phyloP scores from a whole-genome alignment of 495 filamentous ascomycete species.

The Lentithecium fluviatile region DNA sequence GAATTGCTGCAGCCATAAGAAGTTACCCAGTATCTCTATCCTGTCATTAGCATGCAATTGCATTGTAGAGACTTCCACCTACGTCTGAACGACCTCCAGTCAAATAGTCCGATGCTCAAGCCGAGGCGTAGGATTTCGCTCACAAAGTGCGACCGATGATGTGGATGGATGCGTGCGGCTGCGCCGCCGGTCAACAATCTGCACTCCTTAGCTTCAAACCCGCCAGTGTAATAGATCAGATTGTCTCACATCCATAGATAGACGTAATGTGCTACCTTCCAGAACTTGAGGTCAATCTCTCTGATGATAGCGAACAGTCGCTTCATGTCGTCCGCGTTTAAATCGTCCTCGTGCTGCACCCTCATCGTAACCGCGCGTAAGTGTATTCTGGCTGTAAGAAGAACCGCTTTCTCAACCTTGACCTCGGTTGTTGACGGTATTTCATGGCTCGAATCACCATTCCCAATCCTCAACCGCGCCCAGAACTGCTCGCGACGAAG shows the following conservation, averaged over 20 bases:
- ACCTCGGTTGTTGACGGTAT: background rate
- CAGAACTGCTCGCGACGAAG: constrained; percentile 7
- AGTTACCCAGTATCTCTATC: constrained; percentile 16
- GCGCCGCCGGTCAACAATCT: constrained; percentile 25
- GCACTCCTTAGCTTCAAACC: background rate
- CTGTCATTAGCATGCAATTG: background rate
- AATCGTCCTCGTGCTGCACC: constrained; percentile 19
- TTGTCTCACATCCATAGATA: constrained; percentile 22
- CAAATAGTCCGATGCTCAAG: constrained; percentile 19
- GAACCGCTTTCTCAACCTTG: constrained; percentile 8
- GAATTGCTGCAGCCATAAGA: constrained; percentile 29
- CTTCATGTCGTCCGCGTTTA: constrained; percentile 6
- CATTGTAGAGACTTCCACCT: background rate
- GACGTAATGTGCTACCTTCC: constrained; percentile 23
- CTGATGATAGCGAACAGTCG: constrained; percentile 5
- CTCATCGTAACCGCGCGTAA: constrained; percentile 13
- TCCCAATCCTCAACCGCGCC: background rate
- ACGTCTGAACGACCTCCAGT: constrained; percentile 22
- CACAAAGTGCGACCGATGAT: constrained; percentile 17
- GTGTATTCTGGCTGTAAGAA: constrained; percentile 13
- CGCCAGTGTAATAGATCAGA: background rate
- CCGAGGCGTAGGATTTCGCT: constrained; percentile 24
- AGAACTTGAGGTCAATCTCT: constrained; percentile 10
- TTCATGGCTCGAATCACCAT: background rate
- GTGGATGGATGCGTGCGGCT: constrained; percentile 9